Evolutionary conservation across 2,329 filamentous ascomycete genomes (phyloP).

Genomic region (Teratosphaeria viscida): DNA sequence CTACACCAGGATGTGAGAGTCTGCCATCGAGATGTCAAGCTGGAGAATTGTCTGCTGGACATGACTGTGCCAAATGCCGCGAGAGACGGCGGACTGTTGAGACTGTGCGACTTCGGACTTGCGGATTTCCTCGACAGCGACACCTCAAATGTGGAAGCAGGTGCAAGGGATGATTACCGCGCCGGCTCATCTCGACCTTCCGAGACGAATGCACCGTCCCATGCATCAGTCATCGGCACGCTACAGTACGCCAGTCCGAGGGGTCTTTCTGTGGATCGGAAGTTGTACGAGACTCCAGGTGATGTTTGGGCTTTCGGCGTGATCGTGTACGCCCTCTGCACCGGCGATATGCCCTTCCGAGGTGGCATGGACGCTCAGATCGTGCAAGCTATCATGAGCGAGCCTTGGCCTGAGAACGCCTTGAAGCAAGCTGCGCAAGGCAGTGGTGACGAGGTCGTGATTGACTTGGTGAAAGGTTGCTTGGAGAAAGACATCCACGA

Average conservation of each 20-base stretch:
- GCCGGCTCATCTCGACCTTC: neutral
- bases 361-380: constrained; percentile 50
- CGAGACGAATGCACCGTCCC: constrained; percentile 5
- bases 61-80: constrained; percentile 39
- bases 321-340: constrained; percentile 50
- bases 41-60: constrained; percentile 58
- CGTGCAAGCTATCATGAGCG: constrained; percentile 48
- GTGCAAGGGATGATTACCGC: constrained; percentile 8
- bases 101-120: constrained; percentile 60
- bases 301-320: constrained; percentile 61
- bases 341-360: constrained; percentile 52
- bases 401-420: constrained; percentile 46
- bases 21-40: constrained; percentile 58
- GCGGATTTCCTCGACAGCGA: constrained; percentile 55
- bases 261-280: constrained; percentile 31
- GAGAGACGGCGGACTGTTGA: constrained; percentile 43
- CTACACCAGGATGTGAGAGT: constrained; percentile 57
- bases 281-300: constrained; percentile 43
- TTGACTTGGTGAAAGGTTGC: constrained; percentile 51
- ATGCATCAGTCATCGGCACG: constrained; percentile 45
- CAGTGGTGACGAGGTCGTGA: constrained; percentile 30
- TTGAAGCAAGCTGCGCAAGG: constrained; percentile 36
- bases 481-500: constrained; percentile 45
- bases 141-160: neutral
- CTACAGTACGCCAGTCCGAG: constrained; percentile 46